phyloP scores from a whole-genome alignment of 768 basidiomycete genomes.

The Stropharia rugosoannulata region DNA sequence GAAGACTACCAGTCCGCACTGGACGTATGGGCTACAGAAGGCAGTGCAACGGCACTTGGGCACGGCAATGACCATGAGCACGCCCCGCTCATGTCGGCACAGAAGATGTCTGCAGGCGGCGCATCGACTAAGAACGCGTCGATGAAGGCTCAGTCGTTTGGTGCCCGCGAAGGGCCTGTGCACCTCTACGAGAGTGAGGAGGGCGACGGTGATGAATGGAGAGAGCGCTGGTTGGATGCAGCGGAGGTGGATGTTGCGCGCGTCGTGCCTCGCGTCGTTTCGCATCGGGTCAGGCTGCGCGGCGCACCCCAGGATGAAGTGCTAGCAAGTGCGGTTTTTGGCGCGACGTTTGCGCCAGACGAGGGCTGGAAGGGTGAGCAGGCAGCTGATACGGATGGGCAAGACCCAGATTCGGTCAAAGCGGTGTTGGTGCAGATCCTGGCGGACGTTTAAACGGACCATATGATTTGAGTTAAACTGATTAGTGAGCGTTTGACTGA shows the following conservation, averaged over 20 bases:
- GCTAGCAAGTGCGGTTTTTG: slow-evolving; percentile 59
- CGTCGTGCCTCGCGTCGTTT: slow-evolving; percentile 69
- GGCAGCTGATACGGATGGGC: slow-evolving; percentile 15
- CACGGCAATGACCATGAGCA: background rate
- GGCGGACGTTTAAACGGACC: slow-evolving; percentile 1
- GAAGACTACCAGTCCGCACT: slow-evolving; percentile 7
- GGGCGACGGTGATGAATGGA: background rate
- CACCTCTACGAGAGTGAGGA: background rate
- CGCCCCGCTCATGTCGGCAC: background rate
- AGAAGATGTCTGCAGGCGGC: too few relatives aligned
- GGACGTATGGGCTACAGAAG: background rate
- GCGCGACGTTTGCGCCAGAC: slow-evolving; percentile 45
- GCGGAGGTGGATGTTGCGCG: slow-evolving; percentile 76
- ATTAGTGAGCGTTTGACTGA: too few relatives aligned
- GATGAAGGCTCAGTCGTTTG: background rate
- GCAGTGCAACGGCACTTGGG: background rate
- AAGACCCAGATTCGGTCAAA: slow-evolving; percentile 49
- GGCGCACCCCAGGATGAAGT: slow-evolving; percentile 72
- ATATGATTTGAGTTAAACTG: background rate
- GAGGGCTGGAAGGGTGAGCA: background rate
- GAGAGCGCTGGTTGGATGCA: slow-evolving; percentile 46
- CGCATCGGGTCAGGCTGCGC: slow-evolving; percentile 72
- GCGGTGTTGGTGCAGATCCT: slow-evolving; percentile 50
- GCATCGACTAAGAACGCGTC: too few relatives aligned
- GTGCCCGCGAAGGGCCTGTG: background rate